Evolutionary conservation across 2,329 filamentous ascomycete genomes (phyloP).

Genomic region (Pseudogymnoascus sp.): DNA sequence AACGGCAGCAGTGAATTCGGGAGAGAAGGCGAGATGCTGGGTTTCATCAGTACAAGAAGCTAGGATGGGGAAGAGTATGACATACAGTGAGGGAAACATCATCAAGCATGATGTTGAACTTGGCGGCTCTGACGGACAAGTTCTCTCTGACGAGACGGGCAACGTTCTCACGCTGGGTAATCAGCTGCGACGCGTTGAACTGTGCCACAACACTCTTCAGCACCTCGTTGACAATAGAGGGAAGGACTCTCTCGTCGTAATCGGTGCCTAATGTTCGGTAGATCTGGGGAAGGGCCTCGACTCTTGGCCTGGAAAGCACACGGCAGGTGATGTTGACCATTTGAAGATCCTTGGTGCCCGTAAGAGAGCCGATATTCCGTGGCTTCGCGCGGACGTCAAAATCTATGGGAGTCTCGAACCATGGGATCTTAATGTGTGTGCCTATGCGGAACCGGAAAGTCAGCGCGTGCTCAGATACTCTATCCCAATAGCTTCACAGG

Average conservation of each 20-base stretch:
- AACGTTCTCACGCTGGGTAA: slow-evolving; percentile 98
- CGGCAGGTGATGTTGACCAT: slow-evolving; percentile 99
- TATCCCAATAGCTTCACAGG: not conserved
- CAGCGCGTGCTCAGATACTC: slow-evolving; percentile 13
- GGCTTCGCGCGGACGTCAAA: slow-evolving; percentile 98
- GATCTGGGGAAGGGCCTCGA: slow-evolving; percentile 89
- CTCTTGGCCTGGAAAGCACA: slow-evolving; percentile 85
- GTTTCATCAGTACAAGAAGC: slow-evolving; percentile 8
- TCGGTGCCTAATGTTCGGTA: slow-evolving; percentile 92
- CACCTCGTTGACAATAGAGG: slow-evolving; percentile 97
- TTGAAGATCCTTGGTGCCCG: slow-evolving; percentile 97
- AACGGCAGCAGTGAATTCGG: slow-evolving; percentile 66
- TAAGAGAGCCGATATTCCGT: slow-evolving; percentile 91
- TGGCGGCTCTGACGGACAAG: slow-evolving; percentile 78
- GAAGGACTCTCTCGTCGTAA: slow-evolving; percentile 94
- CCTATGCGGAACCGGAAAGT: slow-evolving; percentile 42
- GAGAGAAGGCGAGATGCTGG: slow-evolving; percentile 66
- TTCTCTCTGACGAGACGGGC: slow-evolving; percentile 88
- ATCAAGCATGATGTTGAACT: slow-evolving; percentile 95
- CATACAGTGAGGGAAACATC: slow-evolving; percentile 93
- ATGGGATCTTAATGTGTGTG: slow-evolving; percentile 89
- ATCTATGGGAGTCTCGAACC: slow-evolving; percentile 93
- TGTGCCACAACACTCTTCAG: slow-evolving; percentile 97
- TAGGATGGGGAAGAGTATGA: slow-evolving; percentile 10
- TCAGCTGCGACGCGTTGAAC: slow-evolving; percentile 97